Percentiles rank a stretch among this genome's conserved stretches.
Conservation (phyloP, 2,329 filamentous ascomycete species). For the Xylogone sp. region DNA sequence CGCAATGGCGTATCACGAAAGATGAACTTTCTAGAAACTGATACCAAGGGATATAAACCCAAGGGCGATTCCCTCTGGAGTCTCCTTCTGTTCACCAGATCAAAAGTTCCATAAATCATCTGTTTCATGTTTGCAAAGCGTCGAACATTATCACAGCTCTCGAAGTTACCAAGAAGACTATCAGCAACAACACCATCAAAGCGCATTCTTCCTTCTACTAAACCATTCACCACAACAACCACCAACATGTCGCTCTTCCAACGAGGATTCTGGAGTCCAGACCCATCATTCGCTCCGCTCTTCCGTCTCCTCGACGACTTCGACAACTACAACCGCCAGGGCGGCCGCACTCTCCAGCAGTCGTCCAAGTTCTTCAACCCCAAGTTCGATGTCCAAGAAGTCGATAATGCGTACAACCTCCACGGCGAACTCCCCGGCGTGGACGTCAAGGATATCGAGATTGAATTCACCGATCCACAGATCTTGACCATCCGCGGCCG, state of each 20-base stretch:
- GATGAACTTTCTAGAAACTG: background rate
- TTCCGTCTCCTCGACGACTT: conserved; percentile 61
- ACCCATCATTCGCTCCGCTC: conserved; percentile 47
- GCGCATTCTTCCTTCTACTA: background rate
- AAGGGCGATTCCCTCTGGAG: background rate
- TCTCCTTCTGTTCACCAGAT: background rate
- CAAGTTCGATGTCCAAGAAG: conserved; percentile 72
- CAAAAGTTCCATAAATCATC: background rate
- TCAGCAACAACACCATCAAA: background rate
- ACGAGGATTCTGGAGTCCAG: conserved; percentile 35
- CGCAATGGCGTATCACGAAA: background rate
- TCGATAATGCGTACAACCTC: conserved; percentile 63
- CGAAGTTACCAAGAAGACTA: too few species aligned
- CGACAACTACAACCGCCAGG: conserved; percentile 42
- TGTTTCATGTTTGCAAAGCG: background rate
- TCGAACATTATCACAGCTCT: background rate
- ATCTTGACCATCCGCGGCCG: conserved; percentile 55
- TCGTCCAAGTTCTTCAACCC: conserved; percentile 35
- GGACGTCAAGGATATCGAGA: conserved; percentile 64
- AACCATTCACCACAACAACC: background rate
- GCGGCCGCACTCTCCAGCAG: background rate
- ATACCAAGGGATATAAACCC: background rate
- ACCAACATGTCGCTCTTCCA: conserved; percentile 57
- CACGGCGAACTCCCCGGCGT: conserved; percentile 74
- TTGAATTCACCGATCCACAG: conserved; percentile 75